Evolutionary conservation across 1,139 yeast species (phyloP).

Genomic region (Groenewaldozyma sp.): DNA sequence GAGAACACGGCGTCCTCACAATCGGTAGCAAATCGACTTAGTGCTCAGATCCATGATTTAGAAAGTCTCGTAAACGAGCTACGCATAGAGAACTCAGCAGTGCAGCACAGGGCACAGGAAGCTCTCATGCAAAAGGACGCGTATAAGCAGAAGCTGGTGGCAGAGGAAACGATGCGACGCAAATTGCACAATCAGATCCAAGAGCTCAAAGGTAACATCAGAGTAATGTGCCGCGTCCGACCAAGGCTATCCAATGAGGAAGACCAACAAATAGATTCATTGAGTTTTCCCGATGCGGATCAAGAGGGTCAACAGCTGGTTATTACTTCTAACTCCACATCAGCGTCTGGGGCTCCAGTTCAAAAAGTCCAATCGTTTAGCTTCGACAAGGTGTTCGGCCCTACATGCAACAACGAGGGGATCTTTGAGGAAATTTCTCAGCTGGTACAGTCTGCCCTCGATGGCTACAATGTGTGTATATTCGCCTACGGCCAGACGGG

Average conservation of each 20-base stretch:
- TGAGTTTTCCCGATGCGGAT: constrained; percentile 44
- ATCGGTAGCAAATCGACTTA: constrained; percentile 13
- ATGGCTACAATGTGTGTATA: constrained; percentile 87
- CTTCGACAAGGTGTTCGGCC: constrained; percentile 73
- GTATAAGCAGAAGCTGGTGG: constrained; percentile 29
- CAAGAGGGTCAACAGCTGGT: constrained; percentile 39
- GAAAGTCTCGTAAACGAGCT: constrained; percentile 14
- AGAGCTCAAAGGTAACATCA: constrained; percentile 81
- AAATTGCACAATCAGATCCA: constrained; percentile 65
- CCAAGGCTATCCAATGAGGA: constrained; percentile 37
- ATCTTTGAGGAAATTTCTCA: constrained; percentile 83
- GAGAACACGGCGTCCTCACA: constrained; percentile 14
- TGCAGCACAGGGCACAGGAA: constrained; percentile 11
- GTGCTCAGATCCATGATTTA: constrained; percentile 17
- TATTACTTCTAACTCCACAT: constrained; percentile 19
- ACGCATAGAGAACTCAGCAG: constrained; percentile 11
- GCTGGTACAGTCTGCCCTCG: constrained; percentile 77
- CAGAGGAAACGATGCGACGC: constrained; percentile 52
- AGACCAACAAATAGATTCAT: constrained; percentile 25
- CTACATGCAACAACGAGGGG: constrained; percentile 43
- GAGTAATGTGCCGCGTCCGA: constrained; percentile 82
- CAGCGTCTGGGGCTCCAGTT: constrained; percentile 21
- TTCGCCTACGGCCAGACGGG: constrained; percentile 99
- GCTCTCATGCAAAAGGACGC: constrained; percentile 18
- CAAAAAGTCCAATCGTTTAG: constrained; percentile 39